Conservation (phyloP, 257 asterid species). For the Thymus quinquecostatus region DNA sequence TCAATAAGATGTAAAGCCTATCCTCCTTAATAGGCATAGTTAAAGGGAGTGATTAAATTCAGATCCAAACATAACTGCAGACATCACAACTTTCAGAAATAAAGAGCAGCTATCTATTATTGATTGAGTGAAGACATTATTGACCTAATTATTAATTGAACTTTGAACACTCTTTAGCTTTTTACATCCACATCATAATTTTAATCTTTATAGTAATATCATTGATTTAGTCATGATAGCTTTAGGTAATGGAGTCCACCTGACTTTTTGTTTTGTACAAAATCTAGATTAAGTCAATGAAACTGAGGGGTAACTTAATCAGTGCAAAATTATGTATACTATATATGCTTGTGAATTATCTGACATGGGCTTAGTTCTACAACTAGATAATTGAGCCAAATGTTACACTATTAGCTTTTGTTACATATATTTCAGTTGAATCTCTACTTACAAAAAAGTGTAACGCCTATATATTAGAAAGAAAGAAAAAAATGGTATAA, state of each 20-base stretch:
- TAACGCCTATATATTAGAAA: conserved; percentile 7
- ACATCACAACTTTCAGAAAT: conserved; percentile 39
- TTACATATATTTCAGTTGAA: conserved; percentile 17
- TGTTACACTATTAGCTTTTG: conserved; percentile 8
- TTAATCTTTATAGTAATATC: conserved; percentile 30
- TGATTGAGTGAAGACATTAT: conserved; percentile 36
- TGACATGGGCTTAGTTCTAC: neutral
- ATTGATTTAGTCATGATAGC: conserved; percentile 33
- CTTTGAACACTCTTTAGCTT: conserved; percentile 44
- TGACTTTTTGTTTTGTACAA: conserved; percentile 18
- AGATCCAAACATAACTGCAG: conserved; percentile 30
- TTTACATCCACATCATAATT: conserved; percentile 36
- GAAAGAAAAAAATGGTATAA: conserved; percentile 17
- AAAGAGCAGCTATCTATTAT: conserved; percentile 30
- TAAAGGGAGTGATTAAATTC: neutral
- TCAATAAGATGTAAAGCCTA: conserved; percentile 13
- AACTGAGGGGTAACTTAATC: conserved; percentile 30
- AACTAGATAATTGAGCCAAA: conserved; percentile 7
- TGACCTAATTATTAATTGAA: conserved; percentile 41
- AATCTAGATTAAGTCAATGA: conserved; percentile 22
- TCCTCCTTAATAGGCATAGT: conserved; percentile 8
- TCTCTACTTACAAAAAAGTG: conserved; percentile 12
- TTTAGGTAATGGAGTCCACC: conserved; percentile 28
- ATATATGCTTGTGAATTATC: too few relatives aligned
- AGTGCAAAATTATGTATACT: neutral